Conservation (phyloP, 176 grass and related monocot genomes). For the Pontederia paniculata region DNA sequence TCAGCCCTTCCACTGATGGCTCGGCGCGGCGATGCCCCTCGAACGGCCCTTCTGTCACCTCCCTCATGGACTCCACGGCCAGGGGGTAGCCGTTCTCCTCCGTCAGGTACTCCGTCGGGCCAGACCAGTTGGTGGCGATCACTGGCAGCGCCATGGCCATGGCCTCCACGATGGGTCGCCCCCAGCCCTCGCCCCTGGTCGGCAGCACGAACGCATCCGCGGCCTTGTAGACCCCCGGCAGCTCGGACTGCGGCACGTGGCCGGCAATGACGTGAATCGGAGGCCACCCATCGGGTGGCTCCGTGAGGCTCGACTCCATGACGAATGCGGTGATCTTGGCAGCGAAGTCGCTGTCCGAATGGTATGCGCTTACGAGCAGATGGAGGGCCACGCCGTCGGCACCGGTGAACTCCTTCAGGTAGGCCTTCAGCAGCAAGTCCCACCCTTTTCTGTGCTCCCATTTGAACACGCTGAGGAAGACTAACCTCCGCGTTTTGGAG, state of each 20-base stretch:
- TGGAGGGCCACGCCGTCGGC: conserved; percentile 38
- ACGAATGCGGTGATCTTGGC: conserved; percentile 31
- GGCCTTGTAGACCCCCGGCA: conserved; percentile 51
- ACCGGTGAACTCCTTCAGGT: conserved; percentile 48
- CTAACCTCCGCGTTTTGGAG: conserved; percentile 17
- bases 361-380: conserved; percentile 44
- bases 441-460: conserved; percentile 72
- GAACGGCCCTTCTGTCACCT: conserved; percentile 47
- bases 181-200: conserved; percentile 54
- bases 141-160: conserved; percentile 63
- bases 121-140: conserved; percentile 62
- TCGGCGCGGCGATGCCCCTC: conserved; percentile 46
- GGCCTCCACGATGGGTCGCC: conserved; percentile 48
- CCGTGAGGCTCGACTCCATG: conserved; percentile 19
- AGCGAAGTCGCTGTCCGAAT: conserved; percentile 39
- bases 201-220: conserved; percentile 43
- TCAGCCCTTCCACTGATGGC: conserved; percentile 35
- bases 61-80: conserved; percentile 20
- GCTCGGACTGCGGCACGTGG: conserved; percentile 43
- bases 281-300: conserved; percentile 39
- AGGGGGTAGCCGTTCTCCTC: conserved; percentile 58
- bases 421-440: conserved; percentile 55
- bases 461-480: conserved; percentile 65
- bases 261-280: conserved; percentile 26
- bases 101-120: conserved; percentile 49